Base-by-base conservation (phyloP, 768 basidiomycete species). In the Pleurotus pulmonarius region DNA sequence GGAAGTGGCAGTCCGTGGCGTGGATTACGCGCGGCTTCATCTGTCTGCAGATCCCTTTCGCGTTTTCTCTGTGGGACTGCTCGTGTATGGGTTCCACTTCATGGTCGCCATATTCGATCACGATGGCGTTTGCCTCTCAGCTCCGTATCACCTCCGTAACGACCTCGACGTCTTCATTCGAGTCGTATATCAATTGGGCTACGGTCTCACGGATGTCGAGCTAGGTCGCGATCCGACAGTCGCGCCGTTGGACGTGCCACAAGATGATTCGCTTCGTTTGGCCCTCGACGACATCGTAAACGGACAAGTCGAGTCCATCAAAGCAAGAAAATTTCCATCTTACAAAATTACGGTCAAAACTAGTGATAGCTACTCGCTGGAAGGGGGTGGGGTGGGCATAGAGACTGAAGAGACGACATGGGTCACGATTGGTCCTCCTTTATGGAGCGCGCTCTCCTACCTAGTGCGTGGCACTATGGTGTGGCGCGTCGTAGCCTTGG, bases 31-130 rank as follows among this genome's bases (percentile, higher is more conserved):
- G 9, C 63, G 67, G 25, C 68, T 67, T n/a, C 62, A 64, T 56
- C 44, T 69, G 52, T 66, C 65, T 16, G 56, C 58, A 20, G 62
- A 64, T 6, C 69, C 70, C 0, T 70, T 70, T 58, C 62, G 63
- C 51, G 61, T 69, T 34, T 70, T 68, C 59, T 66, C 64, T 5
- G 56, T 69, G 29, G 64, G 62, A 34, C 39, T 70, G 12, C 61
- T 72, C 18, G 65, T 71, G 46, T 69, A 62, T 46, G 69, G 69
- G 7, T 53, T 55, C 13, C 29, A 63, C 13, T 72, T 72, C 53
- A 65, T 59, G 34, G 68, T 72, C 39, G 67, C 58, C 13, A 67
- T 70, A 37, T 70, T 68, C 51, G 70, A 71, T 52, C 66, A 67
- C 34, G 65, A 56, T 25, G 70, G 70, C 5, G 65, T 66, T 25